phyloP scores from a whole-genome alignment of 78 protist genomes.

The Emiliania huxleyi region DNA sequence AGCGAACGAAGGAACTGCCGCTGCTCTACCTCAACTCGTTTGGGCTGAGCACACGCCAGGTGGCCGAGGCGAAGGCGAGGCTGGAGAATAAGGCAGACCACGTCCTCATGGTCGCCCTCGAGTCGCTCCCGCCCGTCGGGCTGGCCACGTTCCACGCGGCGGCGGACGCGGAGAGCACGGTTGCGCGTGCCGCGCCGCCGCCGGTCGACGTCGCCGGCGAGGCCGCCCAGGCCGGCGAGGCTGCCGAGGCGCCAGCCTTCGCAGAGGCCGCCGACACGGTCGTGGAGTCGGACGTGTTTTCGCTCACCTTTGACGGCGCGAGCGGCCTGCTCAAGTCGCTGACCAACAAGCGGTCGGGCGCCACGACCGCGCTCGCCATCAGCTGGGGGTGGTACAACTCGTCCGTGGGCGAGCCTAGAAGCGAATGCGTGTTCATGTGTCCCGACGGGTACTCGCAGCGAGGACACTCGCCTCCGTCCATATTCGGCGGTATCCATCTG shows the following conservation, averaged over 20 bases:
- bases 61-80: not conserved
- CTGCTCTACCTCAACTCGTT: constrained; percentile 41
- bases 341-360: not conserved
- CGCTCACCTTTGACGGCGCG: not conserved
- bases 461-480: too few species aligned
- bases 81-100: not conserved
- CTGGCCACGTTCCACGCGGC: too few species aligned
- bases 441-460: too few species aligned
- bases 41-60: too few species aligned
- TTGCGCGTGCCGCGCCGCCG: not conserved
- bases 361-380: not conserved
- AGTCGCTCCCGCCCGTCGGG: too few species aligned
- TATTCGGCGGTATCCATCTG: too few species aligned
- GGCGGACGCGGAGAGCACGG: not conserved
- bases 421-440: too few species aligned
- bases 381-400: constrained; percentile 38
- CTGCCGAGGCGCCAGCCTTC: not conserved
- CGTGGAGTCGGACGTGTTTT: too few species aligned
- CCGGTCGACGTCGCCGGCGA: not conserved
- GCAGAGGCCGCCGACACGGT: too few species aligned
- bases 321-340: not conserved
- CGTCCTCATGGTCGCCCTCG: too few species aligned
- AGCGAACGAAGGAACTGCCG: not conserved
- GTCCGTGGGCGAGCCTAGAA: too few species aligned
- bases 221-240: not conserved